Evolutionary conservation across 1,284 basidiomycete genomes (phyloP), one percentile per base, ranked within the genome.

Genomic region (Cryptococcus sp.): DNA sequence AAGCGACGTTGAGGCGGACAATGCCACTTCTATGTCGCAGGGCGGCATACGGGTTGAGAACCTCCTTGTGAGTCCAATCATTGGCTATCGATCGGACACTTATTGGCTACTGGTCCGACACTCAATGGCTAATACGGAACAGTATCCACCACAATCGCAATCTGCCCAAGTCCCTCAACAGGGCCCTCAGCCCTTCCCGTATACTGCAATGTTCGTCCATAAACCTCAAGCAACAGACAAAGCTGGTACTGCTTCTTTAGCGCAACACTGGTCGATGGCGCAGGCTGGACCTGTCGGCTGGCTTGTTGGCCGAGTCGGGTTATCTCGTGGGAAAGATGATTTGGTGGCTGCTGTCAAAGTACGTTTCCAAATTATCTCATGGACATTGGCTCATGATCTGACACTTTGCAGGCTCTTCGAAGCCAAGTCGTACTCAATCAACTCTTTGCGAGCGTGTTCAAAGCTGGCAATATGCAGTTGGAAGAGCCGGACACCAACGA

Each of bases 261-360:
- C 61, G 7, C 75, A 77, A 61, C 62, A 67, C 35, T 76, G 72
- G 73, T 66, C 65, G 3, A 68, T 73, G 38, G 65, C 62, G 3
- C 58, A 59, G 13, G 69, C 72, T 5, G 72, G 75, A 2, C 71
- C 72, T 1, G 66, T 65, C 8, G 75, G 69, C 13, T 73, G 65
- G 47, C 61, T 77, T 2, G 55, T 77, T 3, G 70, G 70, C 7
- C 60, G 73, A 10, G 49, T 73, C 7, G 72, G 64, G 1, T 23
- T 71, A 8, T 62, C 70, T 0, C 30, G 30, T 8, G 30, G 30
- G 2, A 35, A 35, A 35, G 30, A 35, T 4, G 8, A 8, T 10
- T 8, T 17, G 39, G 38, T 11, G 52, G 53, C 23, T 10, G 30
- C 67, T 13, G 38, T 67, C 15, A 47, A 57, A 23, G 66, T 63